Evolutionary conservation across 1,284 basidiomycete genomes (phyloP).

Genomic region (Vanrija humicola): DNA sequence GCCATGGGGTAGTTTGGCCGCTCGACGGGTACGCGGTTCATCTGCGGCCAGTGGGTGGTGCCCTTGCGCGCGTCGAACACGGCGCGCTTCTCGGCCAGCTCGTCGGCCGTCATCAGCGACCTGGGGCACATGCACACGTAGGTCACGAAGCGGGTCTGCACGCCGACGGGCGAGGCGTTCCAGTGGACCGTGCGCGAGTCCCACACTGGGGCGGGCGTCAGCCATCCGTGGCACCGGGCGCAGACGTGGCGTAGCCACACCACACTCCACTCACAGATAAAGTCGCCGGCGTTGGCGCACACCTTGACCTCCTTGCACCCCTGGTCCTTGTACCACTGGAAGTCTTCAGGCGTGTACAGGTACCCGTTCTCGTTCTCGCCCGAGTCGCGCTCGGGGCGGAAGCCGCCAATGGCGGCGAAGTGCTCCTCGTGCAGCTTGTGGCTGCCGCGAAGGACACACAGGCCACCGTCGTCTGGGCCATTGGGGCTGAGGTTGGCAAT

Average conservation of each 20-base stretch:
- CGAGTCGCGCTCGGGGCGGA: slow-evolving; percentile 17
- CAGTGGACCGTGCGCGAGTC: slow-evolving; percentile 31
- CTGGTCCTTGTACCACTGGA: slow-evolving; percentile 21
- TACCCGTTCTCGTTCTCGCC: slow-evolving; percentile 23
- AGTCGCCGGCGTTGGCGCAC: slow-evolving; percentile 19
- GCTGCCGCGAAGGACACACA: slow-evolving; percentile 26
- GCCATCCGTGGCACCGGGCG: too few relatives aligned
- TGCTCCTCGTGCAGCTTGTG: slow-evolving; percentile 18
- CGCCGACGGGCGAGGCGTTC: slow-evolving; percentile 23
- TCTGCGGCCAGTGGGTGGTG: slow-evolving; percentile 25
- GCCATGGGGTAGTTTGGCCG: slow-evolving; percentile 9
- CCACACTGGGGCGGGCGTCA: slow-evolving; percentile 18
- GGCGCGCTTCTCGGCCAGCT: slow-evolving; percentile 8
- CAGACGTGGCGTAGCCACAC: too few relatives aligned
- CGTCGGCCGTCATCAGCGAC: slow-evolving; percentile 3
- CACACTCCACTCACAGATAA: slow-evolving; percentile 16
- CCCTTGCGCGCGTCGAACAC: slow-evolving; percentile 21
- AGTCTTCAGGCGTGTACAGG: slow-evolving; percentile 12
- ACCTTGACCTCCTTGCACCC: slow-evolving; percentile 26
- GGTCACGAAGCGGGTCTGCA: slow-evolving; percentile 23
- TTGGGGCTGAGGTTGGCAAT: slow-evolving; percentile 28
- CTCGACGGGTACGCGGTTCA: slow-evolving; percentile 20
- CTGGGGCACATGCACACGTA: slow-evolving; percentile 25
- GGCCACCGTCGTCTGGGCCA: slow-evolving; percentile 26
- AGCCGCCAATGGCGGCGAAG: slow-evolving; percentile 21